These are phyloP conservation scores for Coemansia sp. DNA, from an alignment of 192 early-diverging fungal species.

Conservation along the genomic window DNA sequence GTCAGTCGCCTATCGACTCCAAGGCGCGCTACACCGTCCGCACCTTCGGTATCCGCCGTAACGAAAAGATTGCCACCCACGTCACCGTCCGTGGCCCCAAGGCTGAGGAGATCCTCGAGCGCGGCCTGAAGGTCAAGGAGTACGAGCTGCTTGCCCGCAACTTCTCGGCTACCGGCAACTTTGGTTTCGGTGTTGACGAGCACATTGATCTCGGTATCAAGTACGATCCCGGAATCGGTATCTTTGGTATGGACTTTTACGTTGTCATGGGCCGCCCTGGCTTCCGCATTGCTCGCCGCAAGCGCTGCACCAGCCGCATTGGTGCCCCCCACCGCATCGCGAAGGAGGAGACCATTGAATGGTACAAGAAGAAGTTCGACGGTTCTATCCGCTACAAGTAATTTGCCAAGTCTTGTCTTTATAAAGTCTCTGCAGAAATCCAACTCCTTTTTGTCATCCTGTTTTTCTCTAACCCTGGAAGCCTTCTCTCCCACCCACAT, in stretches of 20 bases:
- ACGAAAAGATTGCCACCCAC: constrained; percentile 99
- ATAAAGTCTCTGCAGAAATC: neutral
- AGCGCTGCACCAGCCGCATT: constrained; percentile 79
- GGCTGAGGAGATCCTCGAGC: constrained; percentile 98
- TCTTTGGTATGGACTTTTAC: constrained; percentile 99
- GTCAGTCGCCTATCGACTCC: constrained; percentile 98
- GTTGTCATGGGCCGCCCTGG: constrained; percentile 98
- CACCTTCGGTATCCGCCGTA: constrained; percentile 99
- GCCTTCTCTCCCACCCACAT: neutral
- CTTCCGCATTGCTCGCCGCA: constrained; percentile 91
- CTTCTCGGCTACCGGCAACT: constrained; percentile 99
- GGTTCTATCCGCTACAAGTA: constrained; percentile 85
- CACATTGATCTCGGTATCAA: constrained; percentile 99
- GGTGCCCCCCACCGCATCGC: constrained; percentile 88
- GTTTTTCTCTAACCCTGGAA: constrained; percentile 8
- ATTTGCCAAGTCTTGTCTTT: constrained; percentile 25
- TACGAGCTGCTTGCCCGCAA: constrained; percentile 94
- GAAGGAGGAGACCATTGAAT: constrained; percentile 95
- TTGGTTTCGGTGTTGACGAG: constrained; percentile 99
- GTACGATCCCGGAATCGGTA: constrained; percentile 98
- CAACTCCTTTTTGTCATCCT: constrained; percentile 5
- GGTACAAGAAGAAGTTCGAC: constrained; percentile 99
- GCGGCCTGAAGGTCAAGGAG: constrained; percentile 99
- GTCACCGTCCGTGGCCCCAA: constrained; percentile 95
- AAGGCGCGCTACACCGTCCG: constrained; percentile 99